phyloP scores from a whole-genome alignment of 106 monocot species.

The Platanthera zijinensis region DNA sequence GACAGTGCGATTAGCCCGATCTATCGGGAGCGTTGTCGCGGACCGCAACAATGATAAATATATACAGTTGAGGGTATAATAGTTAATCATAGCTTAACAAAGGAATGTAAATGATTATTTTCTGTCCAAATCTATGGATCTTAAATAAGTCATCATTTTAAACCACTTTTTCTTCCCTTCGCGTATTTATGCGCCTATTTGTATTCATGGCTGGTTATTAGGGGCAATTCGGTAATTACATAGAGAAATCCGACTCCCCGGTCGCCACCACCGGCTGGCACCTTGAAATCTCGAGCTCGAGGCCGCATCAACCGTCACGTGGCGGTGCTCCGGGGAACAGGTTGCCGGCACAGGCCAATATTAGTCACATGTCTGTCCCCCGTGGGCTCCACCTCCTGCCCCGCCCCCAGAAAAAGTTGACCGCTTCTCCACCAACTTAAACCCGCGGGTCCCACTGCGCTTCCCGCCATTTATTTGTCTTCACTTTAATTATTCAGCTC shows the following conservation, averaged over 20 bases:
- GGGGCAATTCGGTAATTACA: no score
- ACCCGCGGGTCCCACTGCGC: not conserved
- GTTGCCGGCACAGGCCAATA: conserved; percentile 4
- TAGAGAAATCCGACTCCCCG: not conserved
- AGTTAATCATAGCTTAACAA: no score
- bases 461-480: not conserved
- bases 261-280: not conserved
- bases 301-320: conserved; percentile 1
- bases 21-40: no score
- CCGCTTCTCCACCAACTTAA: not conserved
- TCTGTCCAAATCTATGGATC: no score
- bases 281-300: not conserved
- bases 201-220: not conserved
- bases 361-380: conserved; percentile 5
- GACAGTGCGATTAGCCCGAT: no score
- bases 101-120: no score
- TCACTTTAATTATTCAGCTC: not conserved
- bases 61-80: no score
- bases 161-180: not conserved
- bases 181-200: not conserved
- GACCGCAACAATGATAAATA: no score
- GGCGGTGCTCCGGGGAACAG: not conserved
- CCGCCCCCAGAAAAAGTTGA: not conserved
- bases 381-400: not conserved
- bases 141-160: no score